phyloP scores from a whole-genome alignment of 345 rosid genomes.

The Salix koriyanagi region DNA sequence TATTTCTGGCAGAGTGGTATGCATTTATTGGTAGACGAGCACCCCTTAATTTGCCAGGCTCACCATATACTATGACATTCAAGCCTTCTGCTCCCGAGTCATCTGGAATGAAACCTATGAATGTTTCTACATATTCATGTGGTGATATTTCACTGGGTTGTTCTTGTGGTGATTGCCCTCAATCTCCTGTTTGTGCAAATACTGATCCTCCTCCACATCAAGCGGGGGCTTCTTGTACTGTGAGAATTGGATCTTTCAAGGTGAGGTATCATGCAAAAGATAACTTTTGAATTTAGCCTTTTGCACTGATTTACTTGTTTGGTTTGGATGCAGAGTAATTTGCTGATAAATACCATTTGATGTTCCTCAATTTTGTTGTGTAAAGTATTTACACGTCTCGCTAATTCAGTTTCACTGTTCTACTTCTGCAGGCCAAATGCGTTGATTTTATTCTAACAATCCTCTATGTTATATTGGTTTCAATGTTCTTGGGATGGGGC shows the following conservation, averaged over 20 bases:
- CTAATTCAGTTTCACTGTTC: conserved; percentile 24
- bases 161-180: conserved; percentile 96
- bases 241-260: conserved; percentile 71
- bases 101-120: conserved; percentile 88
- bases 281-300: not conserved
- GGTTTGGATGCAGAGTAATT: not conserved
- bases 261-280: conserved; percentile 29
- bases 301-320: not conserved
- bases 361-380: not conserved
- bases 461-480: conserved; percentile 63
- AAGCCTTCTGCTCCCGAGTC: conserved; percentile 48
- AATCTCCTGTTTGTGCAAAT: conserved; percentile 66
- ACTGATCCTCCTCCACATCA: conserved; percentile 45
- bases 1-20: conserved; percentile 73
- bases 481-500: conserved; percentile 79
- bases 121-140: conserved; percentile 79
- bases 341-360: not conserved
- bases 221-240: conserved; percentile 53
- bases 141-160: conserved; percentile 78
- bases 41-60: conserved; percentile 54
- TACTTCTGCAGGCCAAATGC: conserved; percentile 70
- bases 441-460: conserved; percentile 67
- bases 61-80: conserved; percentile 79
- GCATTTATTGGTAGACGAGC: conserved; percentile 82
- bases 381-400: not conserved